Evolutionary conservation across 371 early-diverging fungal species (phyloP), one percentile per base, ranked within the genome.

Genomic region (Apophysomyces sp.): DNA sequence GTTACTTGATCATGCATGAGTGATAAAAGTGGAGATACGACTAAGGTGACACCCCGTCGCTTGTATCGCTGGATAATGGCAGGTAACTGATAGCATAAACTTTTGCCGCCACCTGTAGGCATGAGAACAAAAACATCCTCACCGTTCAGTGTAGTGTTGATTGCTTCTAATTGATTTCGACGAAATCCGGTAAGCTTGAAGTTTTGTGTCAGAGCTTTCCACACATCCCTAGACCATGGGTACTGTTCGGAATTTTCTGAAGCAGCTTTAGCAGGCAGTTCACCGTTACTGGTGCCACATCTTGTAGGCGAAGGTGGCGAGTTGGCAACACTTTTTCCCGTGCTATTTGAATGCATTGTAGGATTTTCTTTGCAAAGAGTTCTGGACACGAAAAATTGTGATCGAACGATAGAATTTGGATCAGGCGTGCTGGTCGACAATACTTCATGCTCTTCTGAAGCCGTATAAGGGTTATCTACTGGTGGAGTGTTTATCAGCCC

Each of bases 71-170:
- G 78, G 24, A 95, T 70, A 12, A 92, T 67, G 4, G 99, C 97
- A 3, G 99, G 99, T 21, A 99, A 81, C 71, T 99, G 99, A 74
- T 97, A 99, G 70, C 99, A 99, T 29, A 99, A 73, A 71, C 93
- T 92, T 75, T 99, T 99, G 6, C 99, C 99, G 0, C 99, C 99
- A 34, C 99, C 99, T 0, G 99, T 99, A 1, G 99, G 99, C 99
- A 99, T 99, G 37, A 99, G 74, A 34, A 99, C 96, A 89, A 99
- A 99, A 0, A 94, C 91, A 67, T 99, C 98, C 44, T 90, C 84
- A 1, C 95, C 94, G 1, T 80, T 65, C 7, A 99, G 74, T 1
- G 94, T 90, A 0, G 95, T 90, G 65, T 96, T 92, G 73, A 99
- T 96, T 3, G 98, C 96, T 51, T 94, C 94, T 7, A 93, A 76